Base-by-base conservation (phyloP, 192 early-diverging fungal species). In the Podila verticillata region DNA sequence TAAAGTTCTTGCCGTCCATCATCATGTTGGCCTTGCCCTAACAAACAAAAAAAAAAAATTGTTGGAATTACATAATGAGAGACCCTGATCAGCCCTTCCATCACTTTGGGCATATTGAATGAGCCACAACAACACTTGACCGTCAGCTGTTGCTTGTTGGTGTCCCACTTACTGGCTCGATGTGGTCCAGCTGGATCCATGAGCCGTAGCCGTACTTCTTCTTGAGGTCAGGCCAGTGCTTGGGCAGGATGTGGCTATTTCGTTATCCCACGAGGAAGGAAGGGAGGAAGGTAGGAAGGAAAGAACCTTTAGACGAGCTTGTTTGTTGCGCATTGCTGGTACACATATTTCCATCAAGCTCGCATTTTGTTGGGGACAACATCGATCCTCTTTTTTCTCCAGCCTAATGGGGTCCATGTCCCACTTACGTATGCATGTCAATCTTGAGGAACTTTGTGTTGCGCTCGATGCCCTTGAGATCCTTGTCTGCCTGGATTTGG, bases 1-100 rank as follows among this genome's bases (percentile, higher is more conserved):
- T 72, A 66, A 92, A 92, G 73, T 85, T 87, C 73, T 92, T 92
- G 20, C 90, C 91, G 68, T 92, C 87, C 61, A 91, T 74, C 84
- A 89, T 83, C 91, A 92, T 92, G 73, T 83, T 71, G 57, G 89
- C 87, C 65, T 89, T 87, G 36, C 86, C 89, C 85, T 86, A 72
- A 59, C 57, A 30, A 17, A 39, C 49, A 4, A n/a, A 24, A 30
- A 20, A 32, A 9, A 4, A 47, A 12, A 22, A 22, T 17, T 28
- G 28, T 54, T 35, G 4, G 47, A 15, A 44, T 44, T 44, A 44
- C 39, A 44, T 44, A 44, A 44, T 39, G 5, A 8, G 12, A 39
- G 36, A 39, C 36, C 4, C 36, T 39, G 36, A 39, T 44, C 13
- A 44, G 39, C 17, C 15, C n/a, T n/a, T n/a, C 17, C 39, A 44